These are phyloP conservation scores for Vaucheria bursata DNA, from an alignment of 352 stramenopile genomes.

Conservation along the genomic window DNA sequence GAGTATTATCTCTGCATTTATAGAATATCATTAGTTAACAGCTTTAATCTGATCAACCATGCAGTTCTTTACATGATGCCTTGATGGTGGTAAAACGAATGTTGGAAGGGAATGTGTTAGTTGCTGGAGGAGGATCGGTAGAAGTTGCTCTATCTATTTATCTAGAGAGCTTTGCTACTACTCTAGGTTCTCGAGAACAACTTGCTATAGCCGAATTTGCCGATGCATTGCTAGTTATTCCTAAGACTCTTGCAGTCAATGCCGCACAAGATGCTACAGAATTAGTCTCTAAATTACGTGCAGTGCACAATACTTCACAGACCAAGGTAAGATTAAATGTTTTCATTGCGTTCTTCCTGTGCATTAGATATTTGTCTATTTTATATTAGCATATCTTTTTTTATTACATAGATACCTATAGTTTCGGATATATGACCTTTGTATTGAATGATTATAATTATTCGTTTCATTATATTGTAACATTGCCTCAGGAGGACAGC, in stretches of 20 bases:
- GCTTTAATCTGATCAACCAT: background rate
- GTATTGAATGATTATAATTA: too few relatives aligned
- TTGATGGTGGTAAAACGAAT: constrained; percentile 99
- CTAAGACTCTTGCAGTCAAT: constrained; percentile 96
- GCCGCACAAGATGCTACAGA: constrained; percentile 93
- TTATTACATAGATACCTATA: too few relatives aligned
- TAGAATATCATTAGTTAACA: background rate
- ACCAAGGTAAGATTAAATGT: constrained; percentile 42
- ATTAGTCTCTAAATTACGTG: constrained; percentile 89
- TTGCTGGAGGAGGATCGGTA: constrained; percentile 91
- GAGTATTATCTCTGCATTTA: background rate
- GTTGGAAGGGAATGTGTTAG: constrained; percentile 97
- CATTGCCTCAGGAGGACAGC: background rate
- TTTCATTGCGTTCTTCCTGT: too few relatives aligned
- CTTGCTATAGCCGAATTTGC: constrained; percentile 97
- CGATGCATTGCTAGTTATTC: constrained; percentile 96
- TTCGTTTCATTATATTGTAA: too few relatives aligned
- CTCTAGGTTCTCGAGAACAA: constrained; percentile 90
- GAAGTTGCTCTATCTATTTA: constrained; percentile 95
- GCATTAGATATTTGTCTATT: too few relatives aligned
- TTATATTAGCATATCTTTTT: too few relatives aligned
- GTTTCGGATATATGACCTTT: too few relatives aligned
- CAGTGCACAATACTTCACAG: constrained; percentile 89
- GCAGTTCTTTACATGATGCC: constrained; percentile 87
- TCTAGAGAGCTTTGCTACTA: constrained; percentile 94